Base-by-base conservation (phyloP, 495 filamentous ascomycete species). In the Aspergillus asperescens region DNA sequence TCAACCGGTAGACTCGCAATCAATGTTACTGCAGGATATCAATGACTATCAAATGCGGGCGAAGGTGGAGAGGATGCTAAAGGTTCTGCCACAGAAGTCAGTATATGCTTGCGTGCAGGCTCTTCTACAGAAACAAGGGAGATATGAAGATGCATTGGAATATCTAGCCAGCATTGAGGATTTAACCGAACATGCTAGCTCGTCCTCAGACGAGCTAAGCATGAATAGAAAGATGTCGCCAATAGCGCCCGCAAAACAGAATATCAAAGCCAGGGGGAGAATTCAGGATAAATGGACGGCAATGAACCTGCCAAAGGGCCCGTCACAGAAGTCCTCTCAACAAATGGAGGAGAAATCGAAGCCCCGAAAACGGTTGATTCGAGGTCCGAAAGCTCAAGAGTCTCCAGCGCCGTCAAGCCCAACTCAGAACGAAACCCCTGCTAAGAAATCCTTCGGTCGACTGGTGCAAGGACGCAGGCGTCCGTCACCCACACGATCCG, bases 221-320 rank as follows among this genome's bases (percentile, higher is more conserved):
- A 43, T 40, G 19, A 44, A 24, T n/a, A 47, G 43, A n/a, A 34
- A 38, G 37, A 45, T 54, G 1, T 48, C 63, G 9, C 40, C 59
- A 15, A 46, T 57, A 8, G 58, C 57, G 40, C 42, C 63, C 8
- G 77, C 75, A n/a, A 81, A 84, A 55, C 76, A 80, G 55, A 70
- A 82, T 40, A 74, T 87, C 57, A 84, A 83, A 58, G 74, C 75
- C 19, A 77, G 79, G 9, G 69, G 69, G 4, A 76, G 76, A 2
- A 84, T 88, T 50, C 76, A 79, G 38, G 76, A 85, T 43, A 83
- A 82, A 57, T 88, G 80, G 71, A 70, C 76, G 5, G 70, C 74
- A 0, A 75, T 72, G 24, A 76, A 77, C 10, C 16, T 62, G 12
- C 60, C 57, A 32, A 61, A 64, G 18, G 43, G 46, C 6, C 43